A percentile compares a stretch with the other conserved stretches of the same genome.
Conservation (phyloP, 2,329 filamentous ascomycete species). For the Bisporella sp. region DNA sequence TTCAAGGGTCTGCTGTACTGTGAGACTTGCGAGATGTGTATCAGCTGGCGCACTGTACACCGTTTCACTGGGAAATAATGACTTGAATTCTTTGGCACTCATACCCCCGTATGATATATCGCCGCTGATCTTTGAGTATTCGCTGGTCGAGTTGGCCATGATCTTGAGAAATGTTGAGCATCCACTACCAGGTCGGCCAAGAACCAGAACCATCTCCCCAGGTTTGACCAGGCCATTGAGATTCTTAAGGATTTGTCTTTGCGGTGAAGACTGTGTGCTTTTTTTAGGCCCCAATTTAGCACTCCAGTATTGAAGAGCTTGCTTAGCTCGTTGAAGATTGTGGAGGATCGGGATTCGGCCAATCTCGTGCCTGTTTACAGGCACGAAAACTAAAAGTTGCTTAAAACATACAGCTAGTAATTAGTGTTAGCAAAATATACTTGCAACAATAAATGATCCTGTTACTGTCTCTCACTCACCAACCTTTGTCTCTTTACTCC, state of each 20-base stretch:
- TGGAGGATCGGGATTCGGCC: too few species aligned
- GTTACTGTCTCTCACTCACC: too few species aligned
- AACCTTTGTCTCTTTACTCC: too few species aligned
- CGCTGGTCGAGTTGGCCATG: slow-evolving; percentile 61
- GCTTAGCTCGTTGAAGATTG: too few species aligned
- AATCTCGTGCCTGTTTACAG: too few species aligned
- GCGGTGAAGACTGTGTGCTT: too few species aligned
- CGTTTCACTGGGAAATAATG: slow-evolving; percentile 63
- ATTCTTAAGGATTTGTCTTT: slow-evolving; percentile 44
- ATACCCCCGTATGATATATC: slow-evolving; percentile 69
- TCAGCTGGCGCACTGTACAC: slow-evolving; percentile 76
- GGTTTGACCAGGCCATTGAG: slow-evolving; percentile 62
- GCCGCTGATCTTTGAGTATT: slow-evolving; percentile 60
- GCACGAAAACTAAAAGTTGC: too few species aligned
- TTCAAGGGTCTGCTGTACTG: slow-evolving; percentile 69
- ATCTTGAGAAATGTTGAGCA: slow-evolving; percentile 73
- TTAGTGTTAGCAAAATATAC: too few species aligned
- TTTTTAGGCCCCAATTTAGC: too few species aligned
- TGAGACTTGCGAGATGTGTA: slow-evolving; percentile 65
- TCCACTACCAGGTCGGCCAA: slow-evolving; percentile 67
- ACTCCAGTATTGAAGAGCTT: too few species aligned
- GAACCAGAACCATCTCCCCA: slow-evolving; percentile 66
- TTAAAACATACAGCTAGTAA: too few species aligned
- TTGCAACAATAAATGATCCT: too few species aligned
- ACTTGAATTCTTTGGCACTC: slow-evolving; percentile 57